phyloP scores from a whole-genome alignment of 2,329 filamentous ascomycete species.

The Aspergillus novofumigatus region DNA sequence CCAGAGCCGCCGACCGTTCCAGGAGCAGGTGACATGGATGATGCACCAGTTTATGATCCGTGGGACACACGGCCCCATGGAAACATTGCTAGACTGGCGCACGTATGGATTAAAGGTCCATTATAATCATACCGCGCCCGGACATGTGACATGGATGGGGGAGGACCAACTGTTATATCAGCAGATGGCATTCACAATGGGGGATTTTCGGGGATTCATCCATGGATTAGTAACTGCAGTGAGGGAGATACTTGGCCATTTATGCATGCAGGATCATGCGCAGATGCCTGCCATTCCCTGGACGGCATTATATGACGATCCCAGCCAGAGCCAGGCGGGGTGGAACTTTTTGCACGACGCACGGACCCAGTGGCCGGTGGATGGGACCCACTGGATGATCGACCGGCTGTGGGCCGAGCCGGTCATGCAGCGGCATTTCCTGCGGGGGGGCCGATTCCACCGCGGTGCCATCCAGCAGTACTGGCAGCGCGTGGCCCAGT shows the following conservation, averaged over 20 bases:
- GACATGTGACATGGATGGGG: background rate
- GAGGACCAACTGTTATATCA: slow-evolving; percentile 2
- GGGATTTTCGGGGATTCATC: background rate
- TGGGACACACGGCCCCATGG: no score
- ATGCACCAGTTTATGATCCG: slow-evolving; percentile 2
- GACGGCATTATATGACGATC: slow-evolving; percentile 1
- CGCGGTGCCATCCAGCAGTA: background rate
- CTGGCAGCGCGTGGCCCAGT: background rate
- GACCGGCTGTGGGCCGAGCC: background rate
- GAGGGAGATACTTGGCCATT: background rate
- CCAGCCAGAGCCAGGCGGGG: background rate
- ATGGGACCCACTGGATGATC: background rate
- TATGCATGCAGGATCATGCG: background rate
- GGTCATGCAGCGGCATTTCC: background rate
- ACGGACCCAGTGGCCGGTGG: background rate
- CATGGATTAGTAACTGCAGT: background rate
- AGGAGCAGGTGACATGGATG: background rate
- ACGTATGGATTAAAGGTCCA: slow-evolving; percentile 7
- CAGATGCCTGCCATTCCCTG: background rate
- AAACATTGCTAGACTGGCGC: background rate
- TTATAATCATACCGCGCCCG: slow-evolving; percentile 1
- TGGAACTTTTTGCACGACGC: slow-evolving; percentile 3
- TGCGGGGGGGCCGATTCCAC: background rate
- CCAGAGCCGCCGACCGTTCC: background rate
- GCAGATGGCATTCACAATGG: slow-evolving; percentile 4